Evolutionary conservation across 78 protist species (phyloP).

Genomic region (Dictyostelium firmibasis): DNA sequence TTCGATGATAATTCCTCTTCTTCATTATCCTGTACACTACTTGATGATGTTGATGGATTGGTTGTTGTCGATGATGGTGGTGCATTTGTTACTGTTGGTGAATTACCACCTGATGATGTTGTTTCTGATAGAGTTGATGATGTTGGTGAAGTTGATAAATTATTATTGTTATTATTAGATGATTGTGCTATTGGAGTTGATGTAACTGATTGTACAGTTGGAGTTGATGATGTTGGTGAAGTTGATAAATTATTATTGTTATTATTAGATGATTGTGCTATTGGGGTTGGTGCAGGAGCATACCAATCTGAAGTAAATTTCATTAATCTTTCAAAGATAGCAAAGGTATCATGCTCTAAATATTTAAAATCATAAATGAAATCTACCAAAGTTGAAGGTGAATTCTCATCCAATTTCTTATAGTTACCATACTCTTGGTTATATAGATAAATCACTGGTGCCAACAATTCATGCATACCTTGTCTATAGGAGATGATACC

Average conservation of each 20-base stretch:
- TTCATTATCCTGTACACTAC: not conserved
- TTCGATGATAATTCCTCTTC: not conserved
- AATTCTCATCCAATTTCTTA: constrained; percentile 5
- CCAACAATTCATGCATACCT: constrained; percentile 91
- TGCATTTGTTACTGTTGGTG: not conserved
- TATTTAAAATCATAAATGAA: constrained; percentile 46
- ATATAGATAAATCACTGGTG: constrained; percentile 78
- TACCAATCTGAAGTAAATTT: constrained; percentile 39
- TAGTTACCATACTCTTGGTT: constrained; percentile 14
- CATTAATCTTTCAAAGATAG: constrained; percentile 40
- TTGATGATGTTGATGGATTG: not conserved
- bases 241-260: not conserved
- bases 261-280: not conserved
- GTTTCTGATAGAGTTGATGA: not conserved
- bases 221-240: not conserved
- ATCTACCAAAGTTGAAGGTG: not conserved
- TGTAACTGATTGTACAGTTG: not conserved
- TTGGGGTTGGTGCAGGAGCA: not conserved
- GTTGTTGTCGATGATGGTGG: not conserved
- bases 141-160: not conserved
- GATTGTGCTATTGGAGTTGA: not conserved
- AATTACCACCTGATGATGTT: constrained; percentile 2
- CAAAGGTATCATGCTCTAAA: constrained; percentile 58
- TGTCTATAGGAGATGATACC: constrained; percentile 76
- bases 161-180: too few relatives aligned